Conservation (phyloP, 75 land plant genomes). For the Ceratopteris richardii region DNA sequence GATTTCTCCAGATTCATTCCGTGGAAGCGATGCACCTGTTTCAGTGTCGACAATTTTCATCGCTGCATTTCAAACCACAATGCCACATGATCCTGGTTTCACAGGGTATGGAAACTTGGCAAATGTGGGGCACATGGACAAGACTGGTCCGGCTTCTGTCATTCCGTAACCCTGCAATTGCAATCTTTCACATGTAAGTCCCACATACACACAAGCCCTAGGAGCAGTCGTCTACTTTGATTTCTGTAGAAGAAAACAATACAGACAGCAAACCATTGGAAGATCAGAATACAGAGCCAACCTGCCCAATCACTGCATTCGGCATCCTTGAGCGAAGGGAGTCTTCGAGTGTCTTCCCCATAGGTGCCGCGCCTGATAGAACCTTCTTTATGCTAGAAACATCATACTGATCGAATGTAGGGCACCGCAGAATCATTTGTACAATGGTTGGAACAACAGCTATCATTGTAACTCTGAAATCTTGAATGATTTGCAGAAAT, state of each 20-base stretch:
- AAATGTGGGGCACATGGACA: slow-evolving; percentile 60
- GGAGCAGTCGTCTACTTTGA: too few relatives aligned
- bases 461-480: slow-evolving; percentile 45
- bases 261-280: too few relatives aligned
- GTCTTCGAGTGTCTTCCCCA: slow-evolving; percentile 84
- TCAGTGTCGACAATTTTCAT: slow-evolving; percentile 71
- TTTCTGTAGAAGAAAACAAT: too few relatives aligned
- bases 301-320: slow-evolving; percentile 77
- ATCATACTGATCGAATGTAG: slow-evolving; percentile 49
- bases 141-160: slow-evolving; percentile 86
- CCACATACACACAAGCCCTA: too few relatives aligned
- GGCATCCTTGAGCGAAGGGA: slow-evolving; percentile 51
- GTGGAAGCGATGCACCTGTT: slow-evolving; percentile 52
- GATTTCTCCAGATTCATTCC: slow-evolving; percentile 71
- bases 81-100: slow-evolving; percentile 80
- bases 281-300: slow-evolving; percentile 6
- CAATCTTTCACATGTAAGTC: too few relatives aligned
- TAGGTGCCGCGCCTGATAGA: slow-evolving; percentile 84
- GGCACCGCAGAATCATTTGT: slow-evolving; percentile 65
- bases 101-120: slow-evolving; percentile 52
- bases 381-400: slow-evolving; percentile 60
- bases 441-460: slow-evolving; percentile 92
- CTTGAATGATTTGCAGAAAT: slow-evolving; percentile 48
- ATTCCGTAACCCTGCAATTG: slow-evolving; percentile 74
- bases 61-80: slow-evolving; percentile 72